A percentile compares a stretch with the other conserved stretches of the same genome.
Conservation (phyloP, 2,329 filamentous ascomycete genomes). For the Sporothrix luriei region DNA sequence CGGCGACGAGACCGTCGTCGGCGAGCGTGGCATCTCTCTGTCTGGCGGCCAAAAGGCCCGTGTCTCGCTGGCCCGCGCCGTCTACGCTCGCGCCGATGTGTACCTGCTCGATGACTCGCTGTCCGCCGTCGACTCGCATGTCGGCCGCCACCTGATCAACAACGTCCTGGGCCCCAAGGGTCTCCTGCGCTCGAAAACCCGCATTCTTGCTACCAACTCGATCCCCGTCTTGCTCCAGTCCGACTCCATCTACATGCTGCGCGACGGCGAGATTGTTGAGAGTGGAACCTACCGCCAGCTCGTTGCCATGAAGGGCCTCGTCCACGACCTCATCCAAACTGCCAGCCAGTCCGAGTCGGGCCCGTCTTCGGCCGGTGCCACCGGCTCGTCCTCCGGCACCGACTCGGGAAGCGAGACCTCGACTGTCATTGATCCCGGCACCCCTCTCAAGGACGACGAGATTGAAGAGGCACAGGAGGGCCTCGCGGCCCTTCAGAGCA, state of each 20-base stretch:
- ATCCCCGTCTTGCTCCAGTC: conserved; percentile 88
- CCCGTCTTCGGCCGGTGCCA: conserved; percentile 41
- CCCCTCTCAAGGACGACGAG: conserved; percentile 64
- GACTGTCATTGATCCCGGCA: conserved; percentile 58
- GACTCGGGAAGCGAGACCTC: conserved; percentile 57
- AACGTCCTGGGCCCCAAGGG: conserved; percentile 87
- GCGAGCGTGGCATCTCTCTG: conserved; percentile 92
- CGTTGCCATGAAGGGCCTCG: conserved; percentile 89
- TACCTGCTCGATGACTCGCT: conserved; percentile 93
- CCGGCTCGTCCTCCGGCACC: conserved; percentile 37
- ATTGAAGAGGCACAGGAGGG: conserved; percentile 79
- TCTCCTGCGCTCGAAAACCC: conserved; percentile 80
- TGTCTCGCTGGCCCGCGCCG: conserved; percentile 85
- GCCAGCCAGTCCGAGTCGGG: conserved; percentile 61
- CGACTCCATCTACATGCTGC: conserved; percentile 82
- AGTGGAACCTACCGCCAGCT: conserved; percentile 88
- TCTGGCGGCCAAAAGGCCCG: conserved; percentile 96
- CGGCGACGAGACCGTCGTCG: conserved; percentile 94
- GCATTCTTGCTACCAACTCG: conserved; percentile 91
- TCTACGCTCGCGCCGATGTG: conserved; percentile 95
- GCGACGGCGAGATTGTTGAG: conserved; percentile 81
- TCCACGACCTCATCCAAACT: conserved; percentile 80
- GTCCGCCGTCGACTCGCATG: conserved; percentile 97
- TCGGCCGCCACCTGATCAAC: conserved; percentile 91
- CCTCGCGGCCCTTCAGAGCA: conserved; percentile 73